Evolutionary conservation across 768 basidiomycete genomes (phyloP), one percentile per base, ranked within the genome.

Genomic region (Suillus ampliporus): DNA sequence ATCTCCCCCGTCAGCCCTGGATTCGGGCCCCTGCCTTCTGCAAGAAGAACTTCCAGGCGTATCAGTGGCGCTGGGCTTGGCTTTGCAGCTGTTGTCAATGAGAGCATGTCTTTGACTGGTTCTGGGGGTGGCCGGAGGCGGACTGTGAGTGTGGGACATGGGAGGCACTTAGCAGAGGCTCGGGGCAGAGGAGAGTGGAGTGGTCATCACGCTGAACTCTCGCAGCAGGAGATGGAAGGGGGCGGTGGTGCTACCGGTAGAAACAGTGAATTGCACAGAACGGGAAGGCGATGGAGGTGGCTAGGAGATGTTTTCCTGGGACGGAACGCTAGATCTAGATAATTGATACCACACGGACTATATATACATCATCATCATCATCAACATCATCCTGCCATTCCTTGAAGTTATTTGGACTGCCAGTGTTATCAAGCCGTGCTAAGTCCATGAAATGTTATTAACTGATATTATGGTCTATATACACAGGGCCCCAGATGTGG

Each of bases 1-100:
- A 69, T 92, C 44, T 90, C 89, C 28, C 88, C 91, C 17, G 77
- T 89, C 60, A 90, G 89, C 68, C 91, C 91, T 37, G 91, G 91
- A n/a, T 92, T 92, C 67, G 80, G 83, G n/a, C 82, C 90, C 51
- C 79, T 86, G 58, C 89, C 88, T 23, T 73, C 77, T 52, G 82
- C 84, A 66, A 75, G 86, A 67, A 76, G 83, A 65, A 61, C 46
- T 26, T 38, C 64, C 4, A 74, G 85, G 65, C 74, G 80, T 62
- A 61, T 73, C 13, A 84, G 79, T 65, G 79, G 78, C 26, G n/a
- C 53, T 19, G 57, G 61, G n/a, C 37, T 46, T 15, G 64, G 70
- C 13, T 72, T 77, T 46, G 73, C 69, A n/a, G 79, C 77, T 59
- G 70, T 76, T 3, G 73, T 71, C 35, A 66, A 63, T 28, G 74